A percentile compares a stretch with the other conserved stretches of the same genome.
These are phyloP conservation scores for Brassica balearica DNA, from an alignment of 441 rosid genomes.

Conservation along the genomic window DNA sequence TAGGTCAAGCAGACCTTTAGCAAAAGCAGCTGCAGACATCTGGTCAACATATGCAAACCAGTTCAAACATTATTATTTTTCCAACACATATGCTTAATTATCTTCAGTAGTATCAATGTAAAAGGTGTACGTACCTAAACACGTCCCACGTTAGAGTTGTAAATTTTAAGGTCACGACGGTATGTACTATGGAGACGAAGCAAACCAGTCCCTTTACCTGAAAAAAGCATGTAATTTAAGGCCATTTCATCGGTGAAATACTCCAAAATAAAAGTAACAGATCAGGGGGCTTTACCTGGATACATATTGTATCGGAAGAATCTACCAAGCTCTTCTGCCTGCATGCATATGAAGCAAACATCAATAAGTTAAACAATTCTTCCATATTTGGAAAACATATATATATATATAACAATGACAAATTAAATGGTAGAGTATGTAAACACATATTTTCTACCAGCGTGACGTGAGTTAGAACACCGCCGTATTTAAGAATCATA, in stretches of 20 bases:
- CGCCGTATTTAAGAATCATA: too few relatives aligned
- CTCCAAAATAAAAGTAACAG: background rate
- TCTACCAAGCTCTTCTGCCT: too few relatives aligned
- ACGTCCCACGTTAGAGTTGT: conserved; percentile 99
- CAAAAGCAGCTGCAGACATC: conserved; percentile 99
- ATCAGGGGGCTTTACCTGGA: conserved; percentile 68
- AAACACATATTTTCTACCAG: too few relatives aligned
- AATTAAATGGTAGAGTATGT: background rate
- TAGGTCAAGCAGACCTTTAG: conserved; percentile 99
- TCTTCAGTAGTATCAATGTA: background rate
- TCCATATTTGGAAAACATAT: too few relatives aligned
- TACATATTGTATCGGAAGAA: conserved; percentile 97
- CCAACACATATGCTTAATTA: too few relatives aligned
- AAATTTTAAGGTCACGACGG: conserved; percentile 99
- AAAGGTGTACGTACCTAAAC: conserved; percentile 72
- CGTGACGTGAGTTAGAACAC: too few relatives aligned
- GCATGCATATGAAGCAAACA: too few relatives aligned
- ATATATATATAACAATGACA: too few relatives aligned
- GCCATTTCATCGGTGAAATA: conserved; percentile 21
- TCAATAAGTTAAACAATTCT: too few relatives aligned
- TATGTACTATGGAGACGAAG: conserved; percentile 99
- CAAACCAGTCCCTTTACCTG: conserved; percentile 99
- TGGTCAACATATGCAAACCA: conserved; percentile 48
- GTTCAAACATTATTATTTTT: background rate
- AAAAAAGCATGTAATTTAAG: conserved; percentile 10